These are phyloP conservation scores for Mortierella alpina DNA, from an alignment of 192 early-diverging fungal genomes.

Conservation along the genomic window DNA sequence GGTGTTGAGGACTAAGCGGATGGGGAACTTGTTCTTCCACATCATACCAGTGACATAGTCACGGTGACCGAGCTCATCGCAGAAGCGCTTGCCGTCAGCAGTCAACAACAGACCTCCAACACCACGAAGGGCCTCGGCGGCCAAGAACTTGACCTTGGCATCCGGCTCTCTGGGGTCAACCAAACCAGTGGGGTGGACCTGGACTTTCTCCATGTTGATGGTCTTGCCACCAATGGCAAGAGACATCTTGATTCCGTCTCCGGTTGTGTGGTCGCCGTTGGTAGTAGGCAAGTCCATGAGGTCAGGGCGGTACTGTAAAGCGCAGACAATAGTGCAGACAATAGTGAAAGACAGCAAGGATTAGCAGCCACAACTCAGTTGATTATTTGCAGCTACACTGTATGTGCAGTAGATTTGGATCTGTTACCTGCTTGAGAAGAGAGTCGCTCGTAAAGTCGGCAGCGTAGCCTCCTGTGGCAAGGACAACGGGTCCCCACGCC, in stretches of 20 bases:
- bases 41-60: slow-evolving; percentile 93
- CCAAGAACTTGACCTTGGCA: slow-evolving; percentile 93
- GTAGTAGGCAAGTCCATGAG: slow-evolving; percentile 83
- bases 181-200: slow-evolving; percentile 97
- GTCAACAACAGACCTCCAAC: slow-evolving; percentile 88
- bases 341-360: not conserved
- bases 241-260: slow-evolving; percentile 94
- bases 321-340: not conserved
- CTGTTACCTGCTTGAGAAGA: slow-evolving; percentile 72
- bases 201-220: slow-evolving; percentile 96
- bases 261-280: slow-evolving; percentile 94
- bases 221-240: slow-evolving; percentile 82
- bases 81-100: slow-evolving; percentile 87
- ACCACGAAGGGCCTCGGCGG: slow-evolving; percentile 96
- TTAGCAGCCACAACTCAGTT: not conserved
- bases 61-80: slow-evolving; percentile 93
- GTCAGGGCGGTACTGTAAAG: slow-evolving; percentile 74
- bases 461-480: slow-evolving; percentile 97
- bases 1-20: slow-evolving; percentile 85
- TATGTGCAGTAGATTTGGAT: not conserved
- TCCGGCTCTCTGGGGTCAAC: slow-evolving; percentile 90
- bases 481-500: slow-evolving; percentile 82
- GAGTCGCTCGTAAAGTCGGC: slow-evolving; percentile 86
- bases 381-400: not conserved
- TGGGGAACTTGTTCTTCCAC: slow-evolving; percentile 87